Evolutionary conservation across 805 yeast species (phyloP), one percentile per base, ranked within the genome.

Genomic region (Metschnikowia lochheadii): DNA sequence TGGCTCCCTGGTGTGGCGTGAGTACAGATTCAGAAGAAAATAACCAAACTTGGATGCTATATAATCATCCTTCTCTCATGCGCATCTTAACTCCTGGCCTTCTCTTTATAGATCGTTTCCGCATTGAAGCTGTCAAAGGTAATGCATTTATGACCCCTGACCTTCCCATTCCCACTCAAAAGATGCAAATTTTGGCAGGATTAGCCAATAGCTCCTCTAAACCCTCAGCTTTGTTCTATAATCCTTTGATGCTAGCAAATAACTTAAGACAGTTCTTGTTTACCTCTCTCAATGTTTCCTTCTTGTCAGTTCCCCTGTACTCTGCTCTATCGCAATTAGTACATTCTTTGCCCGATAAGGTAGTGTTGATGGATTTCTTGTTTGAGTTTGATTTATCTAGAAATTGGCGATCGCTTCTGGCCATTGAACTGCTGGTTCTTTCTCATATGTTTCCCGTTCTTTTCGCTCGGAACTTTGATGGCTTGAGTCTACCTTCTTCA

Each of bases 1-100:
- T 48, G 41, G 44, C 48, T 20, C 67, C 68, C 4, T 66, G 69
- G 67, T 66, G 70, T 52, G 70, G 69, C 3, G 58, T 54, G 23
- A 56, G 56, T 26, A 63, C 63, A 1, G 38, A 63, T 1, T 60
- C 53, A 32, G 51, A 51, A 43, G 51, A 35, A 3, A 54, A 55
- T 5, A 54, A 56, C 17, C 32, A 35, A 17, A 49, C 52, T 40
- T 45, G 46, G 45, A 45, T 48, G 21, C 48, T 56, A 20, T 21
- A 52, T 2, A 14, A 45, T n/a, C 42, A 34, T 17, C 29, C 35
- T 11, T 7, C 60, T 13, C 45, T 58, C 13, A 36, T 26, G 15
- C 51, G 51, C 14, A 47, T 54, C 18, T 36, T 54, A 29, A n/a
- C 21, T 4, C 45, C 37, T 6, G 32, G 36, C 8, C 40, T 56